Evolutionary conservation across 179 eudicot species (phyloP).

Genomic region (Monotropa hypopitys): DNA sequence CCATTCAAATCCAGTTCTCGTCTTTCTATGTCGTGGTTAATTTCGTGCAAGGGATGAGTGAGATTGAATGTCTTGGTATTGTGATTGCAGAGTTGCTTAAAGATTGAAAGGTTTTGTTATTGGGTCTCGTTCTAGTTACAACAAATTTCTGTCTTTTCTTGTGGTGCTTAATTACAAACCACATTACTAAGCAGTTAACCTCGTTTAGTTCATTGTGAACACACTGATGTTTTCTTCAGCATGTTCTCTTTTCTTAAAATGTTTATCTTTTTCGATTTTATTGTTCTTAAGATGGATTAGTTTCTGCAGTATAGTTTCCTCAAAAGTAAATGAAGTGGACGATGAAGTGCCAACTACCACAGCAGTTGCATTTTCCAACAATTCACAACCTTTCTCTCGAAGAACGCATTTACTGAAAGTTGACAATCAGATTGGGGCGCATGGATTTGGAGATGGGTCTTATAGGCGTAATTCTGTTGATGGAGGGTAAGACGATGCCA

Average conservation of each 20-base stretch:
- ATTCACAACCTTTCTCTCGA: conserved; percentile 63
- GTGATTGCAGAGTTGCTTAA: neutral
- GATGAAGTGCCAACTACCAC: conserved; percentile 60
- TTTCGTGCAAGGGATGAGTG: neutral
- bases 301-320: conserved; percentile 48
- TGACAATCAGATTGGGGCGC: conserved; percentile 45
- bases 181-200: neutral
- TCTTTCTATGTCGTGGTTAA: neutral
- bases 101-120: neutral
- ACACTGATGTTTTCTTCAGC: conserved; percentile 1
- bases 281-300: conserved; percentile 9
- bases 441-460: conserved; percentile 37
- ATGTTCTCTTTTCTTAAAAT: neutral
- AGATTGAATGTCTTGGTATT: neutral
- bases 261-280: conserved; percentile 5
- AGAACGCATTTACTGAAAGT: conserved; percentile 67
- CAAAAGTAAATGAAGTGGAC: conserved; percentile 57
- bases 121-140: neutral
- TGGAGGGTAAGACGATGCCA: conserved; percentile 38
- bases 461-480: conserved; percentile 35
- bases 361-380: conserved; percentile 39
- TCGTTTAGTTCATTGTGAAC: neutral
- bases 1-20: neutral
- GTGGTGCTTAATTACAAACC: neutral
- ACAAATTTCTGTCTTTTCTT: neutral